Evolutionary conservation across 768 basidiomycete genomes (phyloP), one percentile per base, ranked within the genome.

Genomic region (Rubroboletus satanas): DNA sequence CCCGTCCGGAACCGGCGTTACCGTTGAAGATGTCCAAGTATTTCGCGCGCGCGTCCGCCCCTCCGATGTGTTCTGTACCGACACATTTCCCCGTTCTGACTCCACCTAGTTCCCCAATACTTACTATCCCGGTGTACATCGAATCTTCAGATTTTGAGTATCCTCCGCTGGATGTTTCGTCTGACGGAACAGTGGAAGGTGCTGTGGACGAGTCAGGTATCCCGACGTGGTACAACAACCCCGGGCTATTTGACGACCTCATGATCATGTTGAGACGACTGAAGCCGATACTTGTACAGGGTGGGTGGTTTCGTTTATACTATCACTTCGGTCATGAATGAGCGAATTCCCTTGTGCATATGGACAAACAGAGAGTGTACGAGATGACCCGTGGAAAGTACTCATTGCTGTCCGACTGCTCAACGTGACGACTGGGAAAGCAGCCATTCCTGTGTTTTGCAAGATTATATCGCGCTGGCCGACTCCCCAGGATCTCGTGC

Each of bases 361-460:
- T 23, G 33, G 42, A 26, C 33, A 18, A 50, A 23, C 51, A 86
- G 83, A 85, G 62, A 65, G 62, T 43, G 71, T 87, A 23, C 74
- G 77, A 0, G 66, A 77, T 18, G 76, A 84, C 59, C 83, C 85
- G 7, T 90, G 87, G 85, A 87, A 83, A 66, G 66, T 90, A 35
- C 73, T 90, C 7, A 74, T 90, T 18, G 84, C 83, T 1, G 82
- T 81, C 7, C 83, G 79, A 35, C 72, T 90, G 6, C 77, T 90
- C 18, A 90, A 91, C 63, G 84, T 85, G 64, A 88, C 89, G 0
- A 70, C 80, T 0, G 87, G 83, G 14, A 79, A 77, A 61, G 69
- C 76, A 14, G 84, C 87, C 9, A 77, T 87, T 32, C 89, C 88
- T 3, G 73, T 85, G 14, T 87, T 88, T 62, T 81, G 79, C 76